Evolutionary conservation across 768 basidiomycete species (phyloP), one percentile per base, ranked within the genome.

Genomic region (Galerina marginata): DNA sequence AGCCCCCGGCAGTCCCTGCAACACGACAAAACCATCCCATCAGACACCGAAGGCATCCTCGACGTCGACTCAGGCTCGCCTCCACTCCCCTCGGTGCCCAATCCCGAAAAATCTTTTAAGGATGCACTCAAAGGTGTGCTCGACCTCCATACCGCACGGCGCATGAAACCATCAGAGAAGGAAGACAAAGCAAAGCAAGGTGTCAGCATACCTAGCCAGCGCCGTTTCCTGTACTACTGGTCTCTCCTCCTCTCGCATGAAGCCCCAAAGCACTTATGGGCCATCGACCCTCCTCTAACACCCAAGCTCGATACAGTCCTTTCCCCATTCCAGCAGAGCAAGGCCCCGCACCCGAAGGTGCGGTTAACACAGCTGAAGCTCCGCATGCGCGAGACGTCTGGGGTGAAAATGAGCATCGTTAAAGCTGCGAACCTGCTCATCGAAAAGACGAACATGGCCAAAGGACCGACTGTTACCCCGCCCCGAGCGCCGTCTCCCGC

Each of bases 151-250:
- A 90, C 89, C 1, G 78, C 86, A 0, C 81, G 83, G 42, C 82
- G 89, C 14, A 93, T 92, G 89, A 90, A 87, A 46, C 74, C 72
- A 20, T 56, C 54, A 6, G 57, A 70, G 6, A 62, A 66, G 40
- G 67, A 65, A 43, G 71, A 72, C 65, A 71, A 69, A 54, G 56
- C 62, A 61, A 80, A 77, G 68, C 86, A 83, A 64, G 89, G 89
- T 10, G 88, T 93, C 44, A 90, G 87, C 62, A 94, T 94, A 64
- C 89, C 92, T 0, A 90, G 88, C 58, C 93, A 94, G 71, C 82
- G 86, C 2, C 86, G 93, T 16, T 93, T 87, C 80, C 75, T 95
- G 4, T 81, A 85, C 64, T 95, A 94, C 68, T 95, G 90, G 90
- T 84, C 87, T 0, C 77, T 86, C 10, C 68, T 88, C n/a, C 78